Base-by-base conservation (phyloP, 129 eudicot genomes). In the Erigeron canadensis region DNA sequence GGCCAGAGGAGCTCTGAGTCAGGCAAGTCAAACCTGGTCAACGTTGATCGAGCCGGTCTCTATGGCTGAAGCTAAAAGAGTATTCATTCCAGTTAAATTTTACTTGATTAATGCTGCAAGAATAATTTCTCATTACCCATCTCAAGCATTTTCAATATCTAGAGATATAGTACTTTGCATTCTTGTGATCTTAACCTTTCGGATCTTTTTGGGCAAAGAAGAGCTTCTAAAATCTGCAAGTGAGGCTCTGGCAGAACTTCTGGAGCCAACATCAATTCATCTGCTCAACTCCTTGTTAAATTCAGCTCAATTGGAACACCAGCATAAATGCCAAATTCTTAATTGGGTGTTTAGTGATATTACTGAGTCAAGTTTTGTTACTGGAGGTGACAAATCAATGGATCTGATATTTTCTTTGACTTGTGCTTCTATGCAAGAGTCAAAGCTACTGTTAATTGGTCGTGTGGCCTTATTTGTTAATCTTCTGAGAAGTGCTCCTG, bases 71-170 rank as follows among this genome's bases (percentile, higher is more conserved):
- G 93, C 98, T 53, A 94, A 86, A 78, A 89, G 96, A 66, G 80
- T 77, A 69, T 89, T 85, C 79, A 87, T 94, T 81, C 98, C 97
- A 9, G 88, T 84, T 63, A 94, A 89, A 37, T 94, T 94, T 81
- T 94, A 82, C 82, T 74, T 94, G 75, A 94, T 94, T 59, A 89
- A 94, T 78, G 99, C 99, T 41, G 95, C 89, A 45, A 86, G 99
- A 81, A 86, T 94, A 70, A 84, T 85, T 72, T 85, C 96, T 21
- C 97, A 87, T 59, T 94, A 89, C 75, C 89, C 96, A 77, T 73
- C 83, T 41, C 89, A 84, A 79, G 93, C 97, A 12, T 80, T 84
- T 75, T 74, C 68, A 8, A 82, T 82, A 23, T 90, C 74, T 51
- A 80, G 83, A 80, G 97, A 94, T 15, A 77, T 84, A 50, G 75